These are phyloP conservation scores for Malania oleifera DNA, from an alignment of 164 flowering plant species.

Conservation along the genomic window DNA sequence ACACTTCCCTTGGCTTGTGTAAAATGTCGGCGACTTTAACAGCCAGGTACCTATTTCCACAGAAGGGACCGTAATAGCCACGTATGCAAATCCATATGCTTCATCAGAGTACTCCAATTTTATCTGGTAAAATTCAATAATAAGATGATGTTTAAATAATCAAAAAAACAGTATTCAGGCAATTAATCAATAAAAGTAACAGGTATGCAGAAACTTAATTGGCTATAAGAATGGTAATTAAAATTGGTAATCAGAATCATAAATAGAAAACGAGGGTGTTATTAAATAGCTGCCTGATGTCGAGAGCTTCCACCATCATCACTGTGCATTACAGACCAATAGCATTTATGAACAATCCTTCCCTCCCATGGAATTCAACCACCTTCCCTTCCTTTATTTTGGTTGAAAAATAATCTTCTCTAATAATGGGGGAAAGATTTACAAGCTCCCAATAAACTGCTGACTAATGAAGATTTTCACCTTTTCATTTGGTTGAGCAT, in stretches of 20 bases:
- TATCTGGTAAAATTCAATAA: no score
- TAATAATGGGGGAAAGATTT: no score
- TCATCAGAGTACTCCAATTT: constrained; percentile 68
- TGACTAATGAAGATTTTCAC: no score
- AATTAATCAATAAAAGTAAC: neutral
- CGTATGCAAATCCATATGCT: constrained; percentile 50
- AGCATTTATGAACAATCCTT: constrained; percentile 63
- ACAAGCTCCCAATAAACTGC: no score
- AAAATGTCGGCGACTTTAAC: constrained; percentile 63
- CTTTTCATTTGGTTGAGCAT: no score
- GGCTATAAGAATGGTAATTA: no score
- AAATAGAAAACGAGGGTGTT: neutral
- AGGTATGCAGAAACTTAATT: no score
- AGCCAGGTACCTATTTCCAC: constrained; percentile 24
- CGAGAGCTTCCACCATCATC: no score
- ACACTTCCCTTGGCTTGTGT: constrained; percentile 56
- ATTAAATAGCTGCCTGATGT: no score
- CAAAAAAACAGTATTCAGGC: neutral
- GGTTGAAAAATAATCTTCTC: constrained; percentile 52
- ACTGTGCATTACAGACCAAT: no score
- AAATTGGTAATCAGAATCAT: neutral
- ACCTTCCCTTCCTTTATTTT: constrained; percentile 45
- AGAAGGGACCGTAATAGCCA: constrained; percentile 52
- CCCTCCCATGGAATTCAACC: constrained; percentile 76
- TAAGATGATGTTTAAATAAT: no score